Evolutionary conservation across 2,329 filamentous ascomycete genomes (phyloP), one percentile per base, ranked within the genome.

Genomic region (Annulohypoxylon truncatum): DNA sequence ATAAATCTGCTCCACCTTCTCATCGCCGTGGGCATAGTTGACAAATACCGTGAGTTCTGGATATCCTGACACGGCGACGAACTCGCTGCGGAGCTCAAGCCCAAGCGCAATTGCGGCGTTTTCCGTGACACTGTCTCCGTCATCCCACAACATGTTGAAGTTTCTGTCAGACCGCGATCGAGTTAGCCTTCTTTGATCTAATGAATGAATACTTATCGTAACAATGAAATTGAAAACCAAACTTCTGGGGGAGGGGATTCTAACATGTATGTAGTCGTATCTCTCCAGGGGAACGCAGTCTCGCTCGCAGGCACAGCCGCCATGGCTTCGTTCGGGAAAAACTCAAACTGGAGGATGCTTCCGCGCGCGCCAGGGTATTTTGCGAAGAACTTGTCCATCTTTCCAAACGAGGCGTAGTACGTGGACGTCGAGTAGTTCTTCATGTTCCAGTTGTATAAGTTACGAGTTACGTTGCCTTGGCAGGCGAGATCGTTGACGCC

Each of bases 21-120:
- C 76, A 35, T 77, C 76, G 7, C 76, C 75, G 33, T 72, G 66
- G 1, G 70, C 75, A 63, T 76, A 77, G 44, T 67, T 76, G 15
- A 76, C 64, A 48, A 76, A 77, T 0, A 74, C 67, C 2, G 64
- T 46, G 1, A 72, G 40, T 9, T 68, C 66, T 3, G 42, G 3
- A 28, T 66, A 69, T 4, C 68, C 69, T 0, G 64, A 69, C 3
- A 46, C 62, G 13, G 42, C 47, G 4, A 10, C 26, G 5, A 67
- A 31, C 12, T 61, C 57, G 5, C 28, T 8, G 13, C 68, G 60
- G 2, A 73, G 9, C 8, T 65, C 63, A 0, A 12, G 26, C 6
- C 18, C 64, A 2, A 68, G 15, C 10, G 10, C 42, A 42, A 63
- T 59, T 3, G 64, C 62, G 0, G 53, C 31, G 9, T 47, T 18